Evolutionary conservation across 768 basidiomycete genomes (phyloP).

Genomic region (Mycena crocata): DNA sequence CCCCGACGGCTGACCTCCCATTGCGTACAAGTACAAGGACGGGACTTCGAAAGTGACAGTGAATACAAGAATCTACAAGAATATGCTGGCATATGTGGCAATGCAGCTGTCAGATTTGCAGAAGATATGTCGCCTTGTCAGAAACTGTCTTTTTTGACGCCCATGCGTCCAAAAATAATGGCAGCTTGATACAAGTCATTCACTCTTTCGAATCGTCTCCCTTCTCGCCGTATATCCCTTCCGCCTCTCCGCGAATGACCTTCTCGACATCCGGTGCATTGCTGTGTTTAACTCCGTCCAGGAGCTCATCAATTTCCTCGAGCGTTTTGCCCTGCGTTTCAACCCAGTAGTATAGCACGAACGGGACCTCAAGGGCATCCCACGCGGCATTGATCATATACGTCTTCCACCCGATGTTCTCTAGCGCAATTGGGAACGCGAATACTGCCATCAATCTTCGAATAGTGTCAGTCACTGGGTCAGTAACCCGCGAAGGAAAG

Average conservation of each 20-base stretch:
- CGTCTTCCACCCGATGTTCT: constrained; percentile 39
- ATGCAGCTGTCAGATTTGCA: too few species aligned
- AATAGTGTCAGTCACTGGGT: not conserved
- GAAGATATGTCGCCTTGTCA: too few species aligned
- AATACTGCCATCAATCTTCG: constrained; percentile 36
- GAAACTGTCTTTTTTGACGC: too few species aligned
- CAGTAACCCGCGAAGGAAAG: not conserved
- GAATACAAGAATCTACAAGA: too few species aligned
- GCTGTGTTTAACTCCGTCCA: constrained; percentile 36
- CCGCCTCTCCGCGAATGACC: constrained; percentile 29
- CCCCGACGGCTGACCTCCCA: too few species aligned
- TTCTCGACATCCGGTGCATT: constrained; percentile 35
- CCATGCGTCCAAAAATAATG: not conserved
- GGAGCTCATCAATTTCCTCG: constrained; percentile 38
- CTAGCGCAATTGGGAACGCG: constrained; percentile 36
- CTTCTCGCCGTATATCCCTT: not conserved
- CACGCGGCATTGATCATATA: constrained; percentile 40
- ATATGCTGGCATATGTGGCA: too few species aligned
- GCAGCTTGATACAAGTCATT: not conserved
- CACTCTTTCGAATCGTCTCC: constrained; percentile 15
- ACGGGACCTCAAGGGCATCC: constrained; percentile 34
- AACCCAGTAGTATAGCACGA: constrained; percentile 37
- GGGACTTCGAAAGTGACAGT: too few species aligned
- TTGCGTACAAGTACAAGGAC: too few species aligned
- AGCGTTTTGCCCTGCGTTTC: constrained; percentile 37